These are phyloP conservation scores for Asterochloris sp. DNA, from an alignment of 139 green algal species.

Conservation along the genomic window DNA sequence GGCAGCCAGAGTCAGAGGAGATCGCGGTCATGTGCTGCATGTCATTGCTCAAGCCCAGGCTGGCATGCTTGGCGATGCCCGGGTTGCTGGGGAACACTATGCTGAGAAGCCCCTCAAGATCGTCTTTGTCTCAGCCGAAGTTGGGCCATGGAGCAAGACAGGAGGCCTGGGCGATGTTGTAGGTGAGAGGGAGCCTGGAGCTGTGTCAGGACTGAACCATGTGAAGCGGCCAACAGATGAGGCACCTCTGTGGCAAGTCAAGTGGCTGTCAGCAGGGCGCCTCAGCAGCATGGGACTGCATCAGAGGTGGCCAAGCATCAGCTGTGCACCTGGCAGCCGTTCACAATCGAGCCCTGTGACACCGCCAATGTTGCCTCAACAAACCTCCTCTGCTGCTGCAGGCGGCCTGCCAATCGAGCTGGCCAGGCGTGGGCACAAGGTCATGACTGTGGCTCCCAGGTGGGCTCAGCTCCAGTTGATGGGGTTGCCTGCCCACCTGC, in stretches of 20 bases:
- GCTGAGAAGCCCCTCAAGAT: slow-evolving; percentile 29
- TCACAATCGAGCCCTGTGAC: too few species aligned
- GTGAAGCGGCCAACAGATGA: too few species aligned
- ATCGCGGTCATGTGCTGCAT: too few species aligned
- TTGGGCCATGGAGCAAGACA: slow-evolving; percentile 85
- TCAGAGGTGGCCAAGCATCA: too few species aligned
- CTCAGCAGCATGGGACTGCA: slow-evolving; percentile 51
- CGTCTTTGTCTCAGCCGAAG: slow-evolving; percentile 42
- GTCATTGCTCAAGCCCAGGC: too few species aligned
- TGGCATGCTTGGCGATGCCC: too few species aligned
- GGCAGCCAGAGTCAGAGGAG: too few species aligned
- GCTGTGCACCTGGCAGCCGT: too few species aligned
- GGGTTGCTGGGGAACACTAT: not conserved
- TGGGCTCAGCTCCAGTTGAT: slow-evolving; percentile 22
- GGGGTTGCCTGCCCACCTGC: not conserved
- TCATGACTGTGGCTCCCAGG: slow-evolving; percentile 91
- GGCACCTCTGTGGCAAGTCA: too few species aligned
- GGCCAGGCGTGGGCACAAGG: slow-evolving; percentile 88
- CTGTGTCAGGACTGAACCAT: too few species aligned
- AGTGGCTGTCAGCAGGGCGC: too few species aligned
- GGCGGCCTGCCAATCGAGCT: slow-evolving; percentile 82
- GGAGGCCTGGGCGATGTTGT: slow-evolving; percentile 89
- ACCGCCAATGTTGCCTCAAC: too few species aligned
- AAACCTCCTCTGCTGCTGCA: slow-evolving; percentile 52
- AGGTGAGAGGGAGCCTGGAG: not conserved